Evolutionary conservation across 768 basidiomycete genomes (phyloP).

Genomic region (Tulasnella sp.): DNA sequence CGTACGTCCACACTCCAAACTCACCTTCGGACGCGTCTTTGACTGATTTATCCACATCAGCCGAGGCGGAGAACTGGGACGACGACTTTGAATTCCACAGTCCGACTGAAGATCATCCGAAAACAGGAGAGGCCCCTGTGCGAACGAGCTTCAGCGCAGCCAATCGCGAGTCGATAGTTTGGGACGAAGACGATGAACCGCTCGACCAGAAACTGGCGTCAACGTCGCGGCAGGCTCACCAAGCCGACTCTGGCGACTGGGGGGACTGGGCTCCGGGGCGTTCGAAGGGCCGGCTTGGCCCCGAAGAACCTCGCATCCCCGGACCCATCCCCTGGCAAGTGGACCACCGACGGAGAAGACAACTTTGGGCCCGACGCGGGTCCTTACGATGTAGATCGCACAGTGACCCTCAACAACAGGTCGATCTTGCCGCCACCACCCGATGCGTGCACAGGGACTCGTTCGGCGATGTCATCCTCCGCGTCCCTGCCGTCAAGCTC

Average conservation of each 20-base stretch:
- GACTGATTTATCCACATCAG: slow-evolving; percentile 37
- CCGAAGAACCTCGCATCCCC: slow-evolving; percentile 21
- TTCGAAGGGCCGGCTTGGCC: slow-evolving; percentile 39
- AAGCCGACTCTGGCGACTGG: slow-evolving; percentile 32
- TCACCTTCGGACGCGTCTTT: not conserved
- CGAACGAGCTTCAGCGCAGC: not conserved
- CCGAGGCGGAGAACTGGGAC: slow-evolving; percentile 75
- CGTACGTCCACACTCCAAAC: not conserved
- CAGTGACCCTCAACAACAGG: slow-evolving; percentile 56
- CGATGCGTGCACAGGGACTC: slow-evolving; percentile 37
- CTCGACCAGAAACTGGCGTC: slow-evolving; percentile 25
- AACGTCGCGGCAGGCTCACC: not conserved
- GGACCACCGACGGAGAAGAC: slow-evolving; percentile 33
- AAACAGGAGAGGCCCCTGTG: slow-evolving; percentile 35
- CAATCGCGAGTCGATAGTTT: slow-evolving; percentile 27
- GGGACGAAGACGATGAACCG: slow-evolving; percentile 48
- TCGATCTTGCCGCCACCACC: slow-evolving; percentile 44
- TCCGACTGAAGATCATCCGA: slow-evolving; percentile 35
- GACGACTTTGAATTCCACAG: slow-evolving; percentile 72
- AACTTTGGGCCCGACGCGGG: not conserved
- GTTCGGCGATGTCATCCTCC: slow-evolving; percentile 22
- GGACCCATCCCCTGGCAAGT: slow-evolving; percentile 30
- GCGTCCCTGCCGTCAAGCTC: slow-evolving; percentile 27
- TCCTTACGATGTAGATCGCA: slow-evolving; percentile 58
- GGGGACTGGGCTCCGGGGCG: slow-evolving; percentile 9